A percentile compares a stretch with the other conserved stretches of the same genome.
Conservation (phyloP, 2,329 filamentous ascomycete genomes). For the Fusarium falciforme region DNA sequence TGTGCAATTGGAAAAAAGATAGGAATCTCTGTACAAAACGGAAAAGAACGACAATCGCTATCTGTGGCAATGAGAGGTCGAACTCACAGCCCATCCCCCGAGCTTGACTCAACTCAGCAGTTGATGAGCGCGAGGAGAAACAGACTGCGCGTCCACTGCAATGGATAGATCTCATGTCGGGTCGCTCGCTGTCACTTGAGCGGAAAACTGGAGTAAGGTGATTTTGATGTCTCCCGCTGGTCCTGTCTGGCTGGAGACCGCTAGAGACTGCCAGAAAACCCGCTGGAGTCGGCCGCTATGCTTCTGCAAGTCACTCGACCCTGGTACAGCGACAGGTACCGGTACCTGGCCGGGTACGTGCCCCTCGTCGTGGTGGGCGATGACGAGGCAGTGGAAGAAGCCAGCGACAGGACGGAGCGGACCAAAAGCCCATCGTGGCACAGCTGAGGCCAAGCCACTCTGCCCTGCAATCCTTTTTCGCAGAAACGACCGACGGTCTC, state of each 20-base stretch:
- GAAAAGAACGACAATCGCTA: slow-evolving; percentile 34
- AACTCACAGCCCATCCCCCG: background rate
- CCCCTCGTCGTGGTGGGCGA: slow-evolving; percentile 46
- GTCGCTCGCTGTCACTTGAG: background rate
- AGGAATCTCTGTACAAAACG: slow-evolving; percentile 28
- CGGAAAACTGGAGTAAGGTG: slow-evolving; percentile 17
- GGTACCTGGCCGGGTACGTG: slow-evolving; percentile 43
- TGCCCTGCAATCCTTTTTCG: slow-evolving; percentile 18
- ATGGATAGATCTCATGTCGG: background rate
- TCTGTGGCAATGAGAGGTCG: slow-evolving; percentile 25
- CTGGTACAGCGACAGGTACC: slow-evolving; percentile 37
- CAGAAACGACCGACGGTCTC: slow-evolving; percentile 7
- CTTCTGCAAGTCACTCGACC: slow-evolving; percentile 40
- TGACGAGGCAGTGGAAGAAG: slow-evolving; percentile 54
- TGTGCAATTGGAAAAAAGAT: slow-evolving; percentile 19
- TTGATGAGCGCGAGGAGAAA: slow-evolving; percentile 34
- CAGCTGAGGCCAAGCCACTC: slow-evolving; percentile 42
- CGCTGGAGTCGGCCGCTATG: slow-evolving; percentile 10
- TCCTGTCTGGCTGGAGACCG: background rate
- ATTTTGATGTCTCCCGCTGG: slow-evolving; percentile 15
- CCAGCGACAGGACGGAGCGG: slow-evolving; percentile 17
- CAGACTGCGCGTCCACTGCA: slow-evolving; percentile 10
- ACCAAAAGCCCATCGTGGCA: slow-evolving; percentile 39
- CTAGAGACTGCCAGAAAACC: slow-evolving; percentile 20
- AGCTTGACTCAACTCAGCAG: slow-evolving; percentile 23